These are phyloP conservation scores for Saccharomyces kudriavzevii DNA, from an alignment of 805 yeast species.

Conservation along the genomic window DNA sequence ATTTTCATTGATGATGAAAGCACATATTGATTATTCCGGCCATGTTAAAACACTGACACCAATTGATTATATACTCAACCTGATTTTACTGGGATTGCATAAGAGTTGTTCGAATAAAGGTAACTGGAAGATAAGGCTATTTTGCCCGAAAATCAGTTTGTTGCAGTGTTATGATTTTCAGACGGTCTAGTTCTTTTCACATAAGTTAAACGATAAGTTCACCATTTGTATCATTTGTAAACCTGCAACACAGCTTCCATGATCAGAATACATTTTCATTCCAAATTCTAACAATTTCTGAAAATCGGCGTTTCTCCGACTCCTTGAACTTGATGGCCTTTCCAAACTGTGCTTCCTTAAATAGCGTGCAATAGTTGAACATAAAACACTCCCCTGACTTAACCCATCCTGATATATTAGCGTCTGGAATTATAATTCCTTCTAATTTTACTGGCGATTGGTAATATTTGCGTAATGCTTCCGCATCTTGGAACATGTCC, in stretches of 20 bases:
- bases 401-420: conserved; percentile 1
- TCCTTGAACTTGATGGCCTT: not conserved
- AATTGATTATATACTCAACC: too few relatives aligned
- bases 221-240: not conserved
- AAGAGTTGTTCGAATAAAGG: too few relatives aligned
- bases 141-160: not conserved
- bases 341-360: not conserved
- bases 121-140: not conserved
- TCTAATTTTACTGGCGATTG: conserved; percentile 18
- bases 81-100: not conserved
- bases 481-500: conserved; percentile 16
- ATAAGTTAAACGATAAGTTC: too few relatives aligned
- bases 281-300: not conserved
- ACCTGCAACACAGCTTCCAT: not conserved
- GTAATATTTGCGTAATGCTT: conserved; percentile 13
- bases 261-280: not conserved
- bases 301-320: not conserved
- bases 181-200: too few relatives aligned
- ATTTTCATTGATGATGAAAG: too few relatives aligned
- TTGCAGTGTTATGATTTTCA: too few relatives aligned
- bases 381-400: not conserved
- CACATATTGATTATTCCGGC: too few relatives aligned
- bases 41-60: not conserved
- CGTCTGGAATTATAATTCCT: conserved; percentile 22
- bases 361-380: not conserved